Base-by-base conservation (phyloP, 768 basidiomycete species). In the Fomitopsis pulvina region DNA sequence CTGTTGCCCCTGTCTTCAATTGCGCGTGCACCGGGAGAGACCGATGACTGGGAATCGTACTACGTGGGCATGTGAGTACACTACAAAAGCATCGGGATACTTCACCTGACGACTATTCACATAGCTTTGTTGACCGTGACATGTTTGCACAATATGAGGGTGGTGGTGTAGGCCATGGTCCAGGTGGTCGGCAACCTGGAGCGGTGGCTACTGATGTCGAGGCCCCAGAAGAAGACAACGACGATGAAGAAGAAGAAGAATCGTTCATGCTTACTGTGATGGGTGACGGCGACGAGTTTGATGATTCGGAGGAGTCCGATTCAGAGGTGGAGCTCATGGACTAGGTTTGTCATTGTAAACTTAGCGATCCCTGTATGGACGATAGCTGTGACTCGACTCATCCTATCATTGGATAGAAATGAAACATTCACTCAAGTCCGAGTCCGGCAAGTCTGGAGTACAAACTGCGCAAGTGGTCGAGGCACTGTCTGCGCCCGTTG, bases 81-180 rank as follows among this genome's bases (percentile, higher is more conserved):
- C n/a, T 16, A 27, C 21, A 45, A 30, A 27, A 24, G 41, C 18
- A n/a, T 18, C 37, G n/a, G 21, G 27, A 10, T 9, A 5, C 12
- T 5, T 7, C 18, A 5, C 16, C 45, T 37, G 44, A n/a, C 29
- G 8, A 39, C 43, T 53, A 25, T 21, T 14, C 21, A 20, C n/a
- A 21, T 27, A 66, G 65, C 27, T 64, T 65, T 49, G 56, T 54
- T 11, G 65, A 66, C 42, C 48, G 58, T 0, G 65, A 66, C 41
- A 57, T 63, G 56, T 44, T 54, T 30, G 60, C 63, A 56, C 56
- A 55, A 1, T 61, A 58, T 47, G 24, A 32, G 6, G 65, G 62
- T 3, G 50, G 55, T 1, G 62, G 57, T 3, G 42, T 63, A n/a
- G 63, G 63, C 11, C 63, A 65, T 41, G 40, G 28, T 32, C 16